These are phyloP conservation scores for Talaromyces wortmannii DNA, from an alignment of 495 filamentous ascomycete genomes.

Conservation along the genomic window DNA sequence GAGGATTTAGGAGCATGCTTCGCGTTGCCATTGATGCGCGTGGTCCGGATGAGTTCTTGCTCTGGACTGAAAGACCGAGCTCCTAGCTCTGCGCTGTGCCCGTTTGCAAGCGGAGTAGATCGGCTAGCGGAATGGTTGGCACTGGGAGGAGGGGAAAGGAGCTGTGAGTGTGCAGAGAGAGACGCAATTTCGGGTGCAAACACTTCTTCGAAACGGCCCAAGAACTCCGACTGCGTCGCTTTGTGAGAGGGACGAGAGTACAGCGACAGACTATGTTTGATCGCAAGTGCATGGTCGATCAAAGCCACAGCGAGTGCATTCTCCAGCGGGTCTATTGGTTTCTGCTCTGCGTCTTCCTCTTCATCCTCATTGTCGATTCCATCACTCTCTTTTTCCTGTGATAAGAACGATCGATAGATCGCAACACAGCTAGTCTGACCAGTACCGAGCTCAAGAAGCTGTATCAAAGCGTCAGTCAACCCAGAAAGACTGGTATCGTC, in stretches of 20 bases:
- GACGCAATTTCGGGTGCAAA: constrained; percentile 42
- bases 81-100: neutral
- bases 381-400: constrained; percentile 38
- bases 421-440: constrained; percentile 61
- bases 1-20: constrained; percentile 32
- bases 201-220: constrained; percentile 34
- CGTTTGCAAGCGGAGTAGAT: constrained; percentile 8
- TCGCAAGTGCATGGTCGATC: constrained; percentile 79
- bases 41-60: constrained; percentile 27
- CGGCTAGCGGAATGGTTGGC: constrained; percentile 15
- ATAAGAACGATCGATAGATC: constrained; percentile 66
- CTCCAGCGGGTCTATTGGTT: constrained; percentile 57
- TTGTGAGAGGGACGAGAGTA: constrained; percentile 53
- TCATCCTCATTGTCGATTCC: constrained; percentile 34
- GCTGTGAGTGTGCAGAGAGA: constrained; percentile 17
- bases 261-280: constrained; percentile 73
- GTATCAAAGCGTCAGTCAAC: constrained; percentile 65
- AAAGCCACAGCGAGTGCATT: constrained; percentile 81
- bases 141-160: constrained; percentile 18
- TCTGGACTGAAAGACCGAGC: constrained; percentile 29
- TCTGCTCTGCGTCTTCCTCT: constrained; percentile 24
- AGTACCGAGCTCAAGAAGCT: constrained; percentile 61
- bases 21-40: constrained; percentile 23
- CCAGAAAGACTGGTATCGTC: constrained; percentile 58
- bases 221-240: constrained; percentile 52